These are phyloP conservation scores for Trypanosoma rangeli DNA, from an alignment of 208 protist genomes.

Conservation along the genomic window DNA sequence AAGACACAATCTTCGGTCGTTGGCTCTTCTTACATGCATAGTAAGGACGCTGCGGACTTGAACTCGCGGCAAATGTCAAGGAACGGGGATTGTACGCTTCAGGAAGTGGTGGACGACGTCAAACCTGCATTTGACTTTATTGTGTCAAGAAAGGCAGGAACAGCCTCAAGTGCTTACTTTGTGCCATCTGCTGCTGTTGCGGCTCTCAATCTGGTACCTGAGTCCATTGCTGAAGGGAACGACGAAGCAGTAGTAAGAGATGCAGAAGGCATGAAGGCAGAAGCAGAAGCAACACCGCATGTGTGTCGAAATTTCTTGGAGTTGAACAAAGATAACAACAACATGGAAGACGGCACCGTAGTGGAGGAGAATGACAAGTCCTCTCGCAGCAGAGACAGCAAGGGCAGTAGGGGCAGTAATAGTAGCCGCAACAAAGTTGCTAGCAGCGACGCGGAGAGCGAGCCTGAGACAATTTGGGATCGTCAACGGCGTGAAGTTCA, in stretches of 20 bases:
- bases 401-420: background rate
- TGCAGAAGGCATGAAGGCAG: background rate
- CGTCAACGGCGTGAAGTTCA: conserved; percentile 22
- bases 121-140: background rate
- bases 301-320: background rate
- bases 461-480: conserved; percentile 12
- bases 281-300: background rate
- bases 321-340: background rate
- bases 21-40: conserved; percentile 24
- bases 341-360: background rate
- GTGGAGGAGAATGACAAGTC: background rate
- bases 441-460: background rate
- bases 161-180: background rate
- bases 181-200: background rate
- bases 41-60: background rate
- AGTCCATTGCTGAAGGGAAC: background rate
- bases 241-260: background rate
- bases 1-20: background rate
- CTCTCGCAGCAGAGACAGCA: background rate
- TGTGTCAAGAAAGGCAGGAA: background rate
- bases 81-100: background rate
- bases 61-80: background rate
- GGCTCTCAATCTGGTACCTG: background rate
- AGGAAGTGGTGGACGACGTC: background rate
- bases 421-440: background rate